These are phyloP conservation scores for Solanum virginianum DNA, from an alignment of 257 asterid genomes.

Conservation along the genomic window DNA sequence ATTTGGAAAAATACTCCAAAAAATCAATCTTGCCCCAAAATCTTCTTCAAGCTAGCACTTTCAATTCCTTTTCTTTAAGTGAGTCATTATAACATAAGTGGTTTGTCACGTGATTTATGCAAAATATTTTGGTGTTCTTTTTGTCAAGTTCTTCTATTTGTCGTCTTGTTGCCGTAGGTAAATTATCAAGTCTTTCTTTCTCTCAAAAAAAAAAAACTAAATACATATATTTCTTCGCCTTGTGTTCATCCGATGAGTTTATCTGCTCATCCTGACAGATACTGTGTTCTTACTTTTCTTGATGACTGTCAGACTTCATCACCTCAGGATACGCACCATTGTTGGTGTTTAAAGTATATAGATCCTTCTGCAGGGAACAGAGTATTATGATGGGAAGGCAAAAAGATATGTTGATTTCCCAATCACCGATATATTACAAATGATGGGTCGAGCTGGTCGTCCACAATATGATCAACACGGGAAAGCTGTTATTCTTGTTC, in stretches of 20 bases:
- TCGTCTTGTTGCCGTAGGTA: neutral
- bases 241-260: neutral
- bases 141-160: neutral
- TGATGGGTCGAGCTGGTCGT: constrained; percentile 99
- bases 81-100: neutral
- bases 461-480: constrained; percentile 99
- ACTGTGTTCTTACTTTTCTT: neutral
- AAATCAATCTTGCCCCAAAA: neutral
- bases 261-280: neutral
- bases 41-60: neutral
- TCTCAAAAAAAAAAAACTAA: neutral
- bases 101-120: neutral
- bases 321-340: neutral
- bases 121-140: neutral
- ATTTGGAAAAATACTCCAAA: neutral
- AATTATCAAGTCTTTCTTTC: neutral
- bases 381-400: constrained; percentile 81
- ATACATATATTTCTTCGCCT: neutral
- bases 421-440: constrained; percentile 89
- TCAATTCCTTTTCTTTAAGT: neutral
- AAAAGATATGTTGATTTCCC: constrained; percentile 96
- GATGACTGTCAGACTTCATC: neutral
- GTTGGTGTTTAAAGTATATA: neutral
- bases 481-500: constrained; percentile 97
- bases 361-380: constrained; percentile 69